These are phyloP conservation scores for Lactarius deliciosus DNA, from an alignment of 768 basidiomycete genomes.

Conservation along the genomic window DNA sequence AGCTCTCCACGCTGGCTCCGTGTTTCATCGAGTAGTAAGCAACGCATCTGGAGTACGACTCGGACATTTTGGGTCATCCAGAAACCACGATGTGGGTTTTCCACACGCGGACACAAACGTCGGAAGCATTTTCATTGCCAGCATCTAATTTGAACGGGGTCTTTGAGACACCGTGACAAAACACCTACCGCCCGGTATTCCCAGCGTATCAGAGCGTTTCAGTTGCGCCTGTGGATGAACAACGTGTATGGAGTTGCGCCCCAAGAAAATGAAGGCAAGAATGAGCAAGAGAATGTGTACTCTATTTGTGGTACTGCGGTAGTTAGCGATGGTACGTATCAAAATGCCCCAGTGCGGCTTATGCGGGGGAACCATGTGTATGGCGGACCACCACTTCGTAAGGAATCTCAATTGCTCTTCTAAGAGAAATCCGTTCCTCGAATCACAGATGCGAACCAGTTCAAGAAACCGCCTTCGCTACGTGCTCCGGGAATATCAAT, in stretches of 20 bases:
- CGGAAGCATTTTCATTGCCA: background rate
- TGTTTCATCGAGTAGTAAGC: background rate
- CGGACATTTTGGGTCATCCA: background rate
- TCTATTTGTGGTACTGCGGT: background rate
- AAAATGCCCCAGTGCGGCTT: background rate
- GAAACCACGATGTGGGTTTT: background rate
- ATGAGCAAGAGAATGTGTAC: background rate
- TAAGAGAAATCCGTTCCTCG: background rate
- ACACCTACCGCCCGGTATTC: background rate
- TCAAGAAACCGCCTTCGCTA: too few relatives aligned
- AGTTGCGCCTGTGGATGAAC: background rate
- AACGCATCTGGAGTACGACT: background rate
- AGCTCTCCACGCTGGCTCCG: background rate
- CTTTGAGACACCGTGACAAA: background rate
- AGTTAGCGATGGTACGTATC: background rate
- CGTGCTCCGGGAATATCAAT: too few relatives aligned
- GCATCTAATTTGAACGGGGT: background rate
- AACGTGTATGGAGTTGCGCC: background rate
- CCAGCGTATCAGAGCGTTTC: background rate
- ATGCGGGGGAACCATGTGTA: background rate
- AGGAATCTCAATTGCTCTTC: background rate
- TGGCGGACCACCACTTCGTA: background rate
- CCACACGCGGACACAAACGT: background rate
- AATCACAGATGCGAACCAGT: background rate
- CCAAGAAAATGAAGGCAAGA: background rate